These are phyloP conservation scores for Mallotus repandus DNA, from an alignment of 441 rosid genomes.

Conservation along the genomic window DNA sequence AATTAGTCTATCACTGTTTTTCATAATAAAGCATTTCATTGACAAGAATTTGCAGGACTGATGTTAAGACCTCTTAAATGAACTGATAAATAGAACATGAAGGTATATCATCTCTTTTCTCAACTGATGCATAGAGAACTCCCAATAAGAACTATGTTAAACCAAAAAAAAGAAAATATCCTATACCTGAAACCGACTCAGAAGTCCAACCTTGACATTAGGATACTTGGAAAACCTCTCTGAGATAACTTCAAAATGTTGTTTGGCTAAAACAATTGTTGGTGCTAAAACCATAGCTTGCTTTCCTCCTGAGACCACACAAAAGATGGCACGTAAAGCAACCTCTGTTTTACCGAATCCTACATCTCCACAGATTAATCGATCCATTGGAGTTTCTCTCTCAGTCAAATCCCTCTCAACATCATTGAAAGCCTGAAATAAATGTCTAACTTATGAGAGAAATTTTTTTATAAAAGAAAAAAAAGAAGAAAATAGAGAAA, in stretches of 20 bases:
- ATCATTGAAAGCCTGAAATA: conserved; percentile 83
- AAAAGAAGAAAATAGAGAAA: background rate
- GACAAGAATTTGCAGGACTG: too few relatives aligned
- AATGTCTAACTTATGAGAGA: conserved; percentile 24
- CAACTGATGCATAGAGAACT: background rate
- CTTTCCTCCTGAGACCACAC: conserved; percentile 82
- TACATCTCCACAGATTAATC: conserved; percentile 95
- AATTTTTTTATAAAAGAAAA: background rate
- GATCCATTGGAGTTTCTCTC: conserved; percentile 96
- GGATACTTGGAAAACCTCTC: conserved; percentile 70
- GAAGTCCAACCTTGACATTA: conserved; percentile 70
- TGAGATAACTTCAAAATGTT: conserved; percentile 86
- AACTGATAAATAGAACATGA: background rate
- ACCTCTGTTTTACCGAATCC: conserved; percentile 99
- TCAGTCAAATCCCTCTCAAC: conserved; percentile 92
- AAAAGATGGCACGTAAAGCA: conserved; percentile 89
- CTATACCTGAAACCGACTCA: conserved; percentile 92
- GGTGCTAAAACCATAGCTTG: conserved; percentile 99
- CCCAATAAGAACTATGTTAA: background rate
- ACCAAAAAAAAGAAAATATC: conserved; percentile 5
- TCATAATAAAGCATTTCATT: background rate
- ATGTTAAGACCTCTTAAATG: background rate
- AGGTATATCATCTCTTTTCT: background rate
- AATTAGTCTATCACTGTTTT: conserved; percentile 15
- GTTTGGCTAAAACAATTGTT: conserved; percentile 91